These are phyloP conservation scores for Pythium sp. DNA, from an alignment of 352 stramenopile genomes.

Conservation along the genomic window DNA sequence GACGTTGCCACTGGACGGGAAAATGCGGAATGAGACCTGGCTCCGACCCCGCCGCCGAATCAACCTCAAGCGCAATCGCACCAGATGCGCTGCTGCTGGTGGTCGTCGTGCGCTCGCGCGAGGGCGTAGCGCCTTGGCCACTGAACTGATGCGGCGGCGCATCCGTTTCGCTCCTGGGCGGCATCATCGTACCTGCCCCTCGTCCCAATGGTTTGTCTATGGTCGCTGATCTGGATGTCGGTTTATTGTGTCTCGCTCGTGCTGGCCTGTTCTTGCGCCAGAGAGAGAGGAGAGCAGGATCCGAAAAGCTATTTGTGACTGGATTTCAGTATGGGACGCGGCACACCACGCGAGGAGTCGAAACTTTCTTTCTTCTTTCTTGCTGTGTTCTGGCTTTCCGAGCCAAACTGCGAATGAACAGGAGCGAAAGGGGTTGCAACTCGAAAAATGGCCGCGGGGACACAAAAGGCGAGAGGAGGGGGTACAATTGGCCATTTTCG, in stretches of 20 bases:
- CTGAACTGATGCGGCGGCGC: constrained; percentile 8
- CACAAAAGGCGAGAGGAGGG: neutral
- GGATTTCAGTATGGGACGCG: constrained; percentile 5
- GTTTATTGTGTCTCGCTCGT: neutral
- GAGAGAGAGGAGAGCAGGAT: neutral
- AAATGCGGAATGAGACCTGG: constrained; percentile 10
- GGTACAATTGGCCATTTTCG: neutral
- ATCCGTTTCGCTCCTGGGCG: neutral
- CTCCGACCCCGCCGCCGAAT: too few species aligned
- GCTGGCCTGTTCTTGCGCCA: constrained; percentile 4
- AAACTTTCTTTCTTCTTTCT: neutral
- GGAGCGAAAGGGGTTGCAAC: neutral
- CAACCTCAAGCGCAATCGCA: too few species aligned
- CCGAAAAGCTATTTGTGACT: constrained; percentile 3
- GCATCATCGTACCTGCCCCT: too few species aligned
- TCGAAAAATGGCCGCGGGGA: neutral
- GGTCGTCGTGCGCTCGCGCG: constrained; percentile 3
- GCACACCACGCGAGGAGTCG: neutral
- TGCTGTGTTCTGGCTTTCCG: neutral
- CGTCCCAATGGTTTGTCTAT: too few species aligned
- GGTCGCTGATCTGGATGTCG: neutral
- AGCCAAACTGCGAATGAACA: neutral
- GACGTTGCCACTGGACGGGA: constrained; percentile 7
- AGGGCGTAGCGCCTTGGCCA: neutral
- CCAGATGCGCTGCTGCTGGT: neutral